Conservation (phyloP, 139 green algal genomes). For the Volvox reticuliferus region DNA sequence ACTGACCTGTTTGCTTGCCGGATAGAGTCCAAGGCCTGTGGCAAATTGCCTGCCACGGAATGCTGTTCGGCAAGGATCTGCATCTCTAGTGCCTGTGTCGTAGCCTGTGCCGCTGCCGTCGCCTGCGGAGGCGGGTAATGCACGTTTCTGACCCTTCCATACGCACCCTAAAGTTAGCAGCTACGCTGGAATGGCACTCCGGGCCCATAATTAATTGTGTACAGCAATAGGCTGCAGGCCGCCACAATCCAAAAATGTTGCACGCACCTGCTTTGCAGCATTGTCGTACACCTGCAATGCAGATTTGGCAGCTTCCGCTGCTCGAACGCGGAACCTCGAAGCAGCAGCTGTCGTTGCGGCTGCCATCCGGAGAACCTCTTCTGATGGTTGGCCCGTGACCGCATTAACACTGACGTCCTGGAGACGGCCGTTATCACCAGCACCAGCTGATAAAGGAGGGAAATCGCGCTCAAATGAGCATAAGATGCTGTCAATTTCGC, state of each 20-base stretch:
- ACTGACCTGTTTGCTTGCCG: slow-evolving; percentile 31
- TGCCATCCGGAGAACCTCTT: slow-evolving; percentile 35
- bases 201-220: too few species aligned
- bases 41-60: slow-evolving; percentile 23
- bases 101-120: background rate
- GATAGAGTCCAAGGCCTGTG: slow-evolving; percentile 36
- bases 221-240: background rate
- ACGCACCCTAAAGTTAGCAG: too few species aligned
- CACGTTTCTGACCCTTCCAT: too few species aligned
- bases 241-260: background rate
- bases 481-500: slow-evolving; percentile 30
- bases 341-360: slow-evolving; percentile 28
- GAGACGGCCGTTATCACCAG: background rate
- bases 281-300: slow-evolving; percentile 40
- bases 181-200: too few species aligned
- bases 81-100: slow-evolving; percentile 29
- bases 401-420: background rate
- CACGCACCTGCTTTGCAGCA: slow-evolving; percentile 33
- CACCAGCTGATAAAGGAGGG: background rate
- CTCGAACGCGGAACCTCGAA: slow-evolving; percentile 13
- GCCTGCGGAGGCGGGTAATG: too few species aligned
- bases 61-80: slow-evolving; percentile 32
- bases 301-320: slow-evolving; percentile 21
- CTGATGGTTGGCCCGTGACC: background rate
- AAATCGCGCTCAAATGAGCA: slow-evolving; percentile 26